A percentile compares a stretch with the other conserved stretches of the same genome.
These are phyloP conservation scores for Picochlorum sp. DNA, from an alignment of 139 green algal species.

Conservation along the genomic window DNA sequence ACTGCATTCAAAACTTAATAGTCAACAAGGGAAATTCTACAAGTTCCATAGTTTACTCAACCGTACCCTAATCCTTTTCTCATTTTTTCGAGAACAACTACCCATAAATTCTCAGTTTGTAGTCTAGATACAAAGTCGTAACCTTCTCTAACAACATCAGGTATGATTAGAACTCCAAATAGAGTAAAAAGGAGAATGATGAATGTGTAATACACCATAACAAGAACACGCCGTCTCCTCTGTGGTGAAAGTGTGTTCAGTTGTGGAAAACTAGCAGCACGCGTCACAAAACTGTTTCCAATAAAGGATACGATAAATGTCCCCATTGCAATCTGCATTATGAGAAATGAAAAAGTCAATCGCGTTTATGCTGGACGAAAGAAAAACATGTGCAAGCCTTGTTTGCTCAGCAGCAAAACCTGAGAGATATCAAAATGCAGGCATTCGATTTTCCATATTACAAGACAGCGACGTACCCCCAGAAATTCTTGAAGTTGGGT, in stretches of 20 bases:
- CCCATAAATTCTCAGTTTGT: constrained; percentile 85
- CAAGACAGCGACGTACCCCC: constrained; percentile 56
- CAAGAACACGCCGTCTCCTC: constrained; percentile 39
- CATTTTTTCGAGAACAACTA: constrained; percentile 80
- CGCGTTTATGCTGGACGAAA: neutral
- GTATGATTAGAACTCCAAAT: constrained; percentile 78
- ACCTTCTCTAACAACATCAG: constrained; percentile 73
- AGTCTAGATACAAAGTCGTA: constrained; percentile 74
- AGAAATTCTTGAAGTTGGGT: constrained; percentile 78
- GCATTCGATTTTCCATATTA: no score
- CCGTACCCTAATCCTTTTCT: constrained; percentile 38
- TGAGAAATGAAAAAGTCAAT: neutral
- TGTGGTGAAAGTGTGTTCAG: constrained; percentile 15
- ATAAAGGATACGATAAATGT: constrained; percentile 86
- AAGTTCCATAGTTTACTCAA: neutral
- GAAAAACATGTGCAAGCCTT: neutral
- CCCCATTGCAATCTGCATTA: constrained; percentile 73
- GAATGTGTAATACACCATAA: constrained; percentile 64
- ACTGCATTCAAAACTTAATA: constrained; percentile 2
- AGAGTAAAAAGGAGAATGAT: constrained; percentile 64
- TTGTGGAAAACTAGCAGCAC: constrained; percentile 12
- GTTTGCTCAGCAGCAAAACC: neutral
- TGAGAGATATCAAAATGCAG: neutral
- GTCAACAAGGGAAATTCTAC: neutral
- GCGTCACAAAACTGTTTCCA: constrained; percentile 64